Base-by-base conservation (phyloP, 106 monocot genomes). In the Dactylorhiza incarnata region DNA sequence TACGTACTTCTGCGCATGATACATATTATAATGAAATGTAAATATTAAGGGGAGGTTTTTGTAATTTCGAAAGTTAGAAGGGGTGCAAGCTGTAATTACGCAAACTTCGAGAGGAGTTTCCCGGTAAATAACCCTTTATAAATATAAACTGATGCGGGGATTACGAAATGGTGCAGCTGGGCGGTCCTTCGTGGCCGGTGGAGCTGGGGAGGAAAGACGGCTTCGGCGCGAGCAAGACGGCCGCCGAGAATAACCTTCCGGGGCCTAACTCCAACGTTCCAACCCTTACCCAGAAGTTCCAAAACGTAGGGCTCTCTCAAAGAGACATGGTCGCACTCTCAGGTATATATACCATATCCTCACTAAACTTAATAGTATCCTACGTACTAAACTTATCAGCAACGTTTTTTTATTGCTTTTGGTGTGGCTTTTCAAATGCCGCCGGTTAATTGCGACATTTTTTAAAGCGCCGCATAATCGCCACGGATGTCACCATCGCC, bases 251-350 rank as follows among this genome's bases (percentile, higher is more conserved):
- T 47, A 92, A 78, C 88, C 85, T 95, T 67, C 92, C 95, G 1
- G 86, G 75, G 19, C 95, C 95, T 44, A 92, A 76, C 44, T 95
- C 92, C 17, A 68, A 85, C 66, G 85, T 90, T 11, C 80, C 82
- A 3, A 85, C 87, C 19, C 88, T 95, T 46, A 55, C 85, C 45
- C 77, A 82, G 55, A 92, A 85, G 72, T 95, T 95, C 77, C 75
- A 81, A 29, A 85, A 83, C 47, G 44, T 82, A 2, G 92, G 95
- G 10, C 88, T 95, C 56, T 88, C 95, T 8, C 49, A 79, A 2
- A 81, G 78, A 48, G 95, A 92, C 83, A 88, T 95, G 95, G 92
- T 92, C 12, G 88, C 62, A 49, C 95, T 93, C 79, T 95, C 92
- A 49, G 95, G 87, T 92, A 74, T 7, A 6, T 45, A 17, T 0